Percentiles rank a stretch among this genome's conserved stretches.
phyloP scores from a whole-genome alignment of 148 eudicot genomes.

The Suaeda aralocaspica region DNA sequence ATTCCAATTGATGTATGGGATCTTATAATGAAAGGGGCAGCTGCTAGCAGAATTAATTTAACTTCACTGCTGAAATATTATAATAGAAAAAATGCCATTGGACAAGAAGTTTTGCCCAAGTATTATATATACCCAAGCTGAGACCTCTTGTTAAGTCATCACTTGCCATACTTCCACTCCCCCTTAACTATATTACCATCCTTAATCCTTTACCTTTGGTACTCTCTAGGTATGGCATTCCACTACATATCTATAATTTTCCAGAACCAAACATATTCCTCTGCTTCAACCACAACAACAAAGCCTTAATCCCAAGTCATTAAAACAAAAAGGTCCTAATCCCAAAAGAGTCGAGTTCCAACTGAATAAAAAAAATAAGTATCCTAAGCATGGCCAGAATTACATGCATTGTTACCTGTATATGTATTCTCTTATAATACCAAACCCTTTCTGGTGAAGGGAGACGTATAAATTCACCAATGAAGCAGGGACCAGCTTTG shows the following conservation, averaged over 20 bases:
- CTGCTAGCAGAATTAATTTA: neutral
- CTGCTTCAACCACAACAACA: neutral
- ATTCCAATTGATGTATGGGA: slow-evolving; percentile 5
- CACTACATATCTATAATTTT: neutral
- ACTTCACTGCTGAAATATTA: slow-evolving; percentile 10
- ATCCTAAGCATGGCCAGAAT: slow-evolving; percentile 9
- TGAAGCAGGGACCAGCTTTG: slow-evolving; percentile 1
- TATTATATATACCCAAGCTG: slow-evolving; percentile 22
- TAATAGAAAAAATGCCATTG: slow-evolving; percentile 4
- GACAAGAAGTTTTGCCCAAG: neutral
- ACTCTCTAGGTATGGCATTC: neutral
- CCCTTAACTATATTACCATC: neutral
- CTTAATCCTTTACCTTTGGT: neutral
- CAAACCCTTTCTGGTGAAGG: slow-evolving; percentile 27
- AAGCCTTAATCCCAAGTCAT: too few species aligned
- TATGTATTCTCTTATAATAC: slow-evolving; percentile 16
- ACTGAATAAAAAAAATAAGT: neutral
- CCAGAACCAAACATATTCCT: neutral
- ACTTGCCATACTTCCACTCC: neutral
- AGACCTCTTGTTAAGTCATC: slow-evolving; percentile 22
- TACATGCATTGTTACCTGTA: slow-evolving; percentile 8
- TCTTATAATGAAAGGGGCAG: neutral
- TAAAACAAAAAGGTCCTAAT: too few species aligned
- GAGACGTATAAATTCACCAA: slow-evolving; percentile 20
- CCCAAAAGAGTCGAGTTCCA: too few species aligned